A percentile compares a stretch with the other conserved stretches of the same genome.
phyloP scores from a whole-genome alignment of 2,329 filamentous ascomycete genomes.

The Xylariaceae sp. region DNA sequence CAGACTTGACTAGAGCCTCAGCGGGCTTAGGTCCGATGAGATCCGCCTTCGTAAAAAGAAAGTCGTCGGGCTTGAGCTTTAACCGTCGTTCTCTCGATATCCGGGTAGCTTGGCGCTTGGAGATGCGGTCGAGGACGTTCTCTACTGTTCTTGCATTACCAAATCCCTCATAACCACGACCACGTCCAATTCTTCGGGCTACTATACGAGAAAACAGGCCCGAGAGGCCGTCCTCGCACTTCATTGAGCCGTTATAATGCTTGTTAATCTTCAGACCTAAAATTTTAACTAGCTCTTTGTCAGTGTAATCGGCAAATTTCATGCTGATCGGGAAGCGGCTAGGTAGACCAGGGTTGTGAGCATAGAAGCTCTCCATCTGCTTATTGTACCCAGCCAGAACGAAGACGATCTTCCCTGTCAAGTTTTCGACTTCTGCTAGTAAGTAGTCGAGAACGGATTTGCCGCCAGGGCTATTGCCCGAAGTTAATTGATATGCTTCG shows the following conservation, averaged over 20 bases:
- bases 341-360: constrained; percentile 73
- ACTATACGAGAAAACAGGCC: constrained; percentile 58
- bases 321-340: constrained; percentile 73
- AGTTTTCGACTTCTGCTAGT: constrained; percentile 75
- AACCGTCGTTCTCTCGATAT: constrained; percentile 46
- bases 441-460: constrained; percentile 72
- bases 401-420: constrained; percentile 72
- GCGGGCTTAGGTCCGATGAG: constrained; percentile 29
- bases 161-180: constrained; percentile 70
- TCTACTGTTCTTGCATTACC: constrained; percentile 73
- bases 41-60: constrained; percentile 51
- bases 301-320: constrained; percentile 72
- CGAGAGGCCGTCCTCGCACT: constrained; percentile 66
- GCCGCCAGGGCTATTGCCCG: constrained; percentile 56
- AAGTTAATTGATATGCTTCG: constrained; percentile 77
- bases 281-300: constrained; percentile 69
- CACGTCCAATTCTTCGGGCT: constrained; percentile 51
- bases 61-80: constrained; percentile 56
- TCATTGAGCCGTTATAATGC: too few relatives aligned
- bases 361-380: constrained; percentile 79
- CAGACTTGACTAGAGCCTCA: constrained; percentile 50
- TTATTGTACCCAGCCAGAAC: constrained; percentile 76
- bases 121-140: constrained; percentile 63
- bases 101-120: constrained; percentile 64
- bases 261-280: constrained; percentile 58